Evolutionary conservation across 2,329 filamentous ascomycete species (phyloP).

Genomic region (Ilyonectria robusta): DNA sequence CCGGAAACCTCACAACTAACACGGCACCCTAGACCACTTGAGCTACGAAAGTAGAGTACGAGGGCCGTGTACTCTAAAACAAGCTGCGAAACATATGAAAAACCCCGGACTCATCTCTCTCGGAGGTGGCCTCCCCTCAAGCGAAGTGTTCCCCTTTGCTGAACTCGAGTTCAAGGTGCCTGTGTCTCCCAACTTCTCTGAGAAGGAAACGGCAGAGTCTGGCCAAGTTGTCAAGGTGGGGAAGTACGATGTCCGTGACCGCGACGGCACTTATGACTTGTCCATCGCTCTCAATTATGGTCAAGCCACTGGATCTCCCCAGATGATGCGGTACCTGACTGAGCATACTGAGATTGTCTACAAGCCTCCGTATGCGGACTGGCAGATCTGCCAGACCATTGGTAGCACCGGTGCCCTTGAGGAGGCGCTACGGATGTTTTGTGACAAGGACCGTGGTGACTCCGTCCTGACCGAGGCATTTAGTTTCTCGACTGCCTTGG

Average conservation of each 20-base stretch:
- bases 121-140: constrained; percentile 89
- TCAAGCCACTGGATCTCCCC: constrained; percentile 86
- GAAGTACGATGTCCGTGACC: constrained; percentile 85
- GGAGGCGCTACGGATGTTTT: constrained; percentile 86
- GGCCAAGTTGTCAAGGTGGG: constrained; percentile 77
- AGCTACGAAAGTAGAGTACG: constrained; percentile 73
- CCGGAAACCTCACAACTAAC: constrained; percentile 26
- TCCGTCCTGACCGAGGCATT: constrained; percentile 90
- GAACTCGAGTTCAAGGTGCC: constrained; percentile 83
- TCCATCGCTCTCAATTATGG: constrained; percentile 94
- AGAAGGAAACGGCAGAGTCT: constrained; percentile 72
- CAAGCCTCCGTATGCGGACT: constrained; percentile 89
- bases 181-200: constrained; percentile 76
- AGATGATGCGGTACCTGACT: constrained; percentile 90
- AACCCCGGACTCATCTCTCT: constrained; percentile 90
- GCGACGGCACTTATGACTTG: constrained; percentile 74
- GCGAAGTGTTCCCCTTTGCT: constrained; percentile 94
- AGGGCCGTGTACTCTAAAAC: constrained; percentile 82
- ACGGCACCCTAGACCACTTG: constrained; percentile 63
- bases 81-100: constrained; percentile 83
- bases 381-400: constrained; percentile 86
- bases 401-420: constrained; percentile 91
- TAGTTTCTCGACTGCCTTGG: constrained; percentile 83
- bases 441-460: constrained; percentile 77
- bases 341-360: constrained; percentile 96